Evolutionary conservation across 768 basidiomycete species (phyloP).

Genomic region (Filobasidium wieringae): DNA sequence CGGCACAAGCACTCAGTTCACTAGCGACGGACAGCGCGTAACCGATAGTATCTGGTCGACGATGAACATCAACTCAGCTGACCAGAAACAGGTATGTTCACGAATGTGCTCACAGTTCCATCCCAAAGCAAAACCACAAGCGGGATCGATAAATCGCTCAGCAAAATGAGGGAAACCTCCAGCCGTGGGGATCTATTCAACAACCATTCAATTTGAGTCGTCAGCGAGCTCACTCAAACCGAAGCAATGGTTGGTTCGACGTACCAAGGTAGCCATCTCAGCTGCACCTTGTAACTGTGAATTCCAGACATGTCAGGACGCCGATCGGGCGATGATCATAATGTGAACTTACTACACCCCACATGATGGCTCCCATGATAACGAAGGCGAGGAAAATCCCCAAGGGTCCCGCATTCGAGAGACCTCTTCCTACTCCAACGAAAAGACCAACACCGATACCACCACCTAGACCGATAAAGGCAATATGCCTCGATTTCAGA

Average conservation of each 20-base stretch:
- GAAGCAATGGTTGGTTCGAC: too few species aligned
- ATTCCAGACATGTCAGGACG: slow-evolving; percentile 6
- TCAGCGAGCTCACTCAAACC: too few species aligned
- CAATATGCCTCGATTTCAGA: slow-evolving; percentile 6
- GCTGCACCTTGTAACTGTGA: slow-evolving; percentile 6
- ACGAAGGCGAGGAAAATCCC: slow-evolving; percentile 47
- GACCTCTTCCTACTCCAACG: slow-evolving; percentile 45
- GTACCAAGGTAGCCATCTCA: slow-evolving; percentile 24
- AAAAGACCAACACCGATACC: slow-evolving; percentile 49
- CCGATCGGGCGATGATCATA: too few species aligned
- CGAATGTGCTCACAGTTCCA: slow-evolving; percentile 42
- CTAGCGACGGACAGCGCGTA: slow-evolving; percentile 53
- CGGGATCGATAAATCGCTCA: slow-evolving; percentile 39
- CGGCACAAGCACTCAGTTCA: slow-evolving; percentile 61
- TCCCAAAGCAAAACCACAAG: slow-evolving; percentile 41
- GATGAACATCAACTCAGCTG: neutral
- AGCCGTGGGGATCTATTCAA: slow-evolving; percentile 18
- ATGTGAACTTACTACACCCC: slow-evolving; percentile 1
- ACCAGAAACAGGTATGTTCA: too few species aligned
- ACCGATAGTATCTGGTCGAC: slow-evolving; percentile 1
- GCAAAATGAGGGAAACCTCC: slow-evolving; percentile 22
- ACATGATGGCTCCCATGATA: slow-evolving; percentile 41
- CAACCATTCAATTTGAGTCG: too few species aligned
- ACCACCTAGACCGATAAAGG: slow-evolving; percentile 21
- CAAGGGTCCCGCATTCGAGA: slow-evolving; percentile 48